Conservation (phyloP, 1,284 basidiomycete species). For the Fistulinella cinereoalba region DNA sequence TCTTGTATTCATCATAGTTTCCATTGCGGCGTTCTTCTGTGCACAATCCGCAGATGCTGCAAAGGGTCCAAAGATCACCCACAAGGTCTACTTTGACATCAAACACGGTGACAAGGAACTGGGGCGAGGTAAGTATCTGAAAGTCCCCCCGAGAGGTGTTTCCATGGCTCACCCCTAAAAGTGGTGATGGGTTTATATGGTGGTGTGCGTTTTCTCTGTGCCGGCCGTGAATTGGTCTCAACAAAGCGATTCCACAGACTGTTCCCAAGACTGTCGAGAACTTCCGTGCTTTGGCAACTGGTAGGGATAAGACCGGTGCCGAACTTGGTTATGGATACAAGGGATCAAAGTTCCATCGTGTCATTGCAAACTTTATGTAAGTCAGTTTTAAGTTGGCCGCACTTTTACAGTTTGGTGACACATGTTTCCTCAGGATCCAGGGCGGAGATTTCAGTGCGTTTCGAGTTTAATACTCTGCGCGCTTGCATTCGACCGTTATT, state of each 20-base stretch:
- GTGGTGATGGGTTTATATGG: slow-evolving; percentile 87
- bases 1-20: slow-evolving; percentile 58
- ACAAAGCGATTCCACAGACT: slow-evolving; percentile 50
- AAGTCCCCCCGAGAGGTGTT: neutral
- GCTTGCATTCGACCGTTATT: slow-evolving; percentile 1
- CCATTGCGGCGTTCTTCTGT: slow-evolving; percentile 68
- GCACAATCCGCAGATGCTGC: slow-evolving; percentile 67
- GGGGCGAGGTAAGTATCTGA: slow-evolving; percentile 66
- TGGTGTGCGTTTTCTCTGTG: slow-evolving; percentile 43
- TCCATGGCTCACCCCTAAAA: slow-evolving; percentile 28
- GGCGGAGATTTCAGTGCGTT: slow-evolving; percentile 85
- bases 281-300: slow-evolving; percentile 83
- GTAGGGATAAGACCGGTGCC: slow-evolving; percentile 76
- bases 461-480: neutral
- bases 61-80: slow-evolving; percentile 81
- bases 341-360: slow-evolving; percentile 94
- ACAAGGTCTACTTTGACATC: slow-evolving; percentile 94
- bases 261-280: slow-evolving; percentile 99
- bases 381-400: slow-evolving; percentile 14
- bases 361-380: slow-evolving; percentile 97
- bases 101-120: slow-evolving; percentile 82
- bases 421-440: slow-evolving; percentile 61
- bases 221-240: slow-evolving; percentile 7
- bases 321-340: slow-evolving; percentile 84
- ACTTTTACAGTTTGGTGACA: neutral